A percentile compares a stretch with the other conserved stretches of the same genome.
Conservation (phyloP, 148 eudicot species). For the Heliamphora exappendiculata region DNA sequence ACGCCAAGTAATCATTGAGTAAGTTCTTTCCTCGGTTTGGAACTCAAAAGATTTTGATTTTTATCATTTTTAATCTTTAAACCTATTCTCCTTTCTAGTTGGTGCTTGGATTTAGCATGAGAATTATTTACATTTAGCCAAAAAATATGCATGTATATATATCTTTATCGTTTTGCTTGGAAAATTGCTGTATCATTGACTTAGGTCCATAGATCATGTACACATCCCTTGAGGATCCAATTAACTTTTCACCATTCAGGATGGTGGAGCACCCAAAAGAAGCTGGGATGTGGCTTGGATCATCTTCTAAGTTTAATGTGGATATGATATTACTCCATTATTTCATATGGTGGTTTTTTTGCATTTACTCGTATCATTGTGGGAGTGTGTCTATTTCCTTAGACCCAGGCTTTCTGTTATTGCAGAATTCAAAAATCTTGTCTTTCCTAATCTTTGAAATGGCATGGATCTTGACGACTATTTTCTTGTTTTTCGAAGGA, state of each 20-base stretch:
- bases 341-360: not conserved
- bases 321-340: not conserved
- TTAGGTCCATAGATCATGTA: not conserved
- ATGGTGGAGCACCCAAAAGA: not conserved
- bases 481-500: constrained; percentile 2
- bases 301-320: constrained; percentile 2
- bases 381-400: not conserved
- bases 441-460: not conserved
- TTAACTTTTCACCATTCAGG: not conserved
- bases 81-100: not conserved
- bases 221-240: not conserved
- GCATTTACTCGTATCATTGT: not conserved
- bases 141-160: not conserved
- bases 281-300: not conserved
- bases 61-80: not conserved
- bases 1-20: constrained; percentile 77
- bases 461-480: not conserved
- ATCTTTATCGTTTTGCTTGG: not conserved
- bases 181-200: not conserved
- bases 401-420: not conserved
- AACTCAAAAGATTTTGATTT: not conserved
- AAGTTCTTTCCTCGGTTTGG: constrained; percentile 19
- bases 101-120: not conserved
- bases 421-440: not conserved
- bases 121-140: not conserved